Evolutionary conservation across 495 filamentous ascomycete species (phyloP), one percentile per base, ranked within the genome.

Genomic region (Rusavskia elegans): DNA sequence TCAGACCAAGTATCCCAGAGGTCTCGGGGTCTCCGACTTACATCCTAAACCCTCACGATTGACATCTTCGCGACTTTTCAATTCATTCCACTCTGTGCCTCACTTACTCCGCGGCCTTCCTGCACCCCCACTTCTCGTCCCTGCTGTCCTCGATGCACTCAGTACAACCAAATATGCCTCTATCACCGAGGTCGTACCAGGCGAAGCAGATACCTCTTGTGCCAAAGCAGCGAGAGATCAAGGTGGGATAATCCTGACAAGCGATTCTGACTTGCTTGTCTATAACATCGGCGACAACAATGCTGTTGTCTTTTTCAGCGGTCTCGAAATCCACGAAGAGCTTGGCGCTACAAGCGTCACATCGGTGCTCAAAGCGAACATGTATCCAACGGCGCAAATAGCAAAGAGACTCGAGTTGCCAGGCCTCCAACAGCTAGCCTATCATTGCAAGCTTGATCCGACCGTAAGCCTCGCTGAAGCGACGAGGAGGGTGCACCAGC

Each of bases 251-350:
- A 61, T 86, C 25, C 58, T 89, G 11, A 86, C 84, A 8, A 75
- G 71, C 23, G 85, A 89, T 58, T 88, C 85, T 0, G 85, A 89
- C 57, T 68, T 88, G n/a, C 66, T 87, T 20, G 69, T 86, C 0
- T 72, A 85, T 58, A 72, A 85, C 45, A 67, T 86, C 5, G 83
- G 82, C 2, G 25, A 56, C 0, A 39, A 70, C 19, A 79, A 82
- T 2, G 64, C 68, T 5, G 78, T 87, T 1, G 61, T 78, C 5
- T 78, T 84, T 57, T 66, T 87, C 21, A 63, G 70, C 48, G 78
- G 80, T 6, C 53, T 68, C 53, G 59, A 70, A 10, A 16, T 58
- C 2, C 41, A 30, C 1, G 36, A 55, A 11, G 2, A 57, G 58
- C 27, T 11, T 39, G 1, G 52, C 53, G 16, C 20, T 14, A 0